Conservation (phyloP, 306 rosid genomes). For the Malus domestica region ASM211411v1 NC_041804.1:5779501-5780000, state of each 20-base stretch:
- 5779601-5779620: no score
- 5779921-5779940: slow-evolving; percentile 22
- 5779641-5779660: neutral
- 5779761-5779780: slow-evolving; percentile 41
- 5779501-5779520: neutral
- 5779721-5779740: slow-evolving; percentile 18
- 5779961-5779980: slow-evolving; percentile 56
- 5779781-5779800: slow-evolving; percentile 39
- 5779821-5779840: slow-evolving; percentile 50
- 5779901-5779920: slow-evolving; percentile 17
- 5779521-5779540: no score
- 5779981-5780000: slow-evolving; percentile 41
- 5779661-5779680: slow-evolving; percentile 39
- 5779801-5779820: slow-evolving; percentile 44
- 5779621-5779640: no score
- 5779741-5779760: slow-evolving; percentile 42
- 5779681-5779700: no score
- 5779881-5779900: slow-evolving; percentile 38
- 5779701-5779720: slow-evolving; percentile 9
- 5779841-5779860: slow-evolving; percentile 31
- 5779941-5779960: slow-evolving; percentile 37
- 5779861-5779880: slow-evolving; percentile 35
- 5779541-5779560: no score
- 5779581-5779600: no score
- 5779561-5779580: no score